A percentile compares a stretch with the other conserved stretches of the same genome.
Evolutionary conservation across 2,329 filamentous ascomycete species (phyloP).

Genomic region (Allantophomopsis lycopodina): DNA sequence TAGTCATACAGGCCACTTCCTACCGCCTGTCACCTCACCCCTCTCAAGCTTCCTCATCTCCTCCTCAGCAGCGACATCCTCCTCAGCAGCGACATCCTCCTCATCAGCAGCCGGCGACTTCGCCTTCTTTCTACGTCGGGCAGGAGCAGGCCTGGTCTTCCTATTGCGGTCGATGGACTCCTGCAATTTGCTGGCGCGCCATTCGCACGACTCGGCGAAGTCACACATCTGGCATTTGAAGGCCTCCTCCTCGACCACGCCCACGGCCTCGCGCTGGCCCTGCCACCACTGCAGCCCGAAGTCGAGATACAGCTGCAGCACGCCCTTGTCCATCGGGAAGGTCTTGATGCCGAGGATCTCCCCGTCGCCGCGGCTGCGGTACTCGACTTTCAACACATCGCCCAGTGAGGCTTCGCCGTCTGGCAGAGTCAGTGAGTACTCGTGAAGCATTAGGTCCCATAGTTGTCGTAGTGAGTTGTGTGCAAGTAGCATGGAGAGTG

Average conservation of each 20-base stretch:
- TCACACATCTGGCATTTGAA: slow-evolving; percentile 83
- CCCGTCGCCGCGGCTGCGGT: slow-evolving; percentile 30
- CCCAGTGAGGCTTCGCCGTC: slow-evolving; percentile 39
- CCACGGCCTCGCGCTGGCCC: slow-evolving; percentile 56
- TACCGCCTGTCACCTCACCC: too few species aligned
- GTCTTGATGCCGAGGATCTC: slow-evolving; percentile 40
- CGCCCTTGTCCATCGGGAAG: slow-evolving; percentile 51
- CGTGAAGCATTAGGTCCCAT: slow-evolving; percentile 49
- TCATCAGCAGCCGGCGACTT: too few species aligned
- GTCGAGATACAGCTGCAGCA: slow-evolving; percentile 51
- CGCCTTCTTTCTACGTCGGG: too few species aligned
- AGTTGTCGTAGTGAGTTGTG: slow-evolving; percentile 46
- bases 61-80: too few species aligned
- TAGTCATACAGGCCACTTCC: too few species aligned
- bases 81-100: too few species aligned
- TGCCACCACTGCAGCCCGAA: slow-evolving; percentile 80
- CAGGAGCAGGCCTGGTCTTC: too few species aligned
- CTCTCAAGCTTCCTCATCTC: too few species aligned
- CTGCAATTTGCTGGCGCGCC: slow-evolving; percentile 58
- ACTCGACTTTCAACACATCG: slow-evolving; percentile 42
- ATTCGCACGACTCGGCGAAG: slow-evolving; percentile 65
- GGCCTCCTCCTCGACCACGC: slow-evolving; percentile 71
- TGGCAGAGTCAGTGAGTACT: slow-evolving; percentile 30
- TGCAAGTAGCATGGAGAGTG: slow-evolving; percentile 27
- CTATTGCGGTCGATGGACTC: slow-evolving; percentile 23